Conservation (phyloP, 2,329 filamentous ascomycete species). For the Volutella citrinella region DNA sequence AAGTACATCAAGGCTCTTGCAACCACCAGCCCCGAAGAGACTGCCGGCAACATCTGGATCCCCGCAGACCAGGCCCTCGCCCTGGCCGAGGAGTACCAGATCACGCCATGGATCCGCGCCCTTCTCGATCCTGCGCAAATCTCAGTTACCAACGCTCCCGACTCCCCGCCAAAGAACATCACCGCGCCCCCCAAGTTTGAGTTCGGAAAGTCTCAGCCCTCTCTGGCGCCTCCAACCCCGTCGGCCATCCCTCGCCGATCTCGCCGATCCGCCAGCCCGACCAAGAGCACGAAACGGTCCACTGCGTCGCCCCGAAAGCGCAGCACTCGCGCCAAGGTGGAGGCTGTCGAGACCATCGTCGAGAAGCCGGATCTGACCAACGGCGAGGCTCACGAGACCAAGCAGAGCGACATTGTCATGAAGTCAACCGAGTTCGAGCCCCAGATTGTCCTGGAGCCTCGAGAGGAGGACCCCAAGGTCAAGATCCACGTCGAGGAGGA, state of each 20-base stretch:
- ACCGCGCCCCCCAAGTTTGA: conserved; percentile 79
- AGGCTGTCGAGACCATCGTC: conserved; percentile 30
- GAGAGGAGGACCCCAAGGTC: conserved; percentile 58
- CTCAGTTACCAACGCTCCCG: conserved; percentile 52
- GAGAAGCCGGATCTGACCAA: conserved; percentile 29
- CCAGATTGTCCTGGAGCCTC: conserved; percentile 45
- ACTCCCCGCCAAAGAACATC: conserved; percentile 73
- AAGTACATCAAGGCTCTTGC: conserved; percentile 79
- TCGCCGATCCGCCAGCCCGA: conserved; percentile 57
- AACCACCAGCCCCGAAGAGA: conserved; percentile 84
- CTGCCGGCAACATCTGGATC: conserved; percentile 96
- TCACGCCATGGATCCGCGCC: conserved; percentile 85
- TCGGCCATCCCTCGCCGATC: conserved; percentile 44
- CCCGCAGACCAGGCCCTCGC: conserved; percentile 76
- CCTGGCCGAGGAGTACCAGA: conserved; percentile 83
- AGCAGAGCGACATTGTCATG: conserved; percentile 35
- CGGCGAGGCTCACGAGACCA: conserved; percentile 27
- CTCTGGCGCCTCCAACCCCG: conserved; percentile 49
- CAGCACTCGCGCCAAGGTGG: conserved; percentile 41
- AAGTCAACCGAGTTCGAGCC: conserved; percentile 51
- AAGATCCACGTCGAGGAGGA: conserved; percentile 69
- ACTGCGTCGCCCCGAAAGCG: conserved; percentile 56
- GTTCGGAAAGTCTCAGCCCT: conserved; percentile 41
- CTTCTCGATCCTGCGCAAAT: conserved; percentile 87
- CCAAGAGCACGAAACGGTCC: conserved; percentile 46